Evolutionary conservation across 2,329 filamentous ascomycete genomes (phyloP).

Genomic region (Gyromitra esculenta): DNA sequence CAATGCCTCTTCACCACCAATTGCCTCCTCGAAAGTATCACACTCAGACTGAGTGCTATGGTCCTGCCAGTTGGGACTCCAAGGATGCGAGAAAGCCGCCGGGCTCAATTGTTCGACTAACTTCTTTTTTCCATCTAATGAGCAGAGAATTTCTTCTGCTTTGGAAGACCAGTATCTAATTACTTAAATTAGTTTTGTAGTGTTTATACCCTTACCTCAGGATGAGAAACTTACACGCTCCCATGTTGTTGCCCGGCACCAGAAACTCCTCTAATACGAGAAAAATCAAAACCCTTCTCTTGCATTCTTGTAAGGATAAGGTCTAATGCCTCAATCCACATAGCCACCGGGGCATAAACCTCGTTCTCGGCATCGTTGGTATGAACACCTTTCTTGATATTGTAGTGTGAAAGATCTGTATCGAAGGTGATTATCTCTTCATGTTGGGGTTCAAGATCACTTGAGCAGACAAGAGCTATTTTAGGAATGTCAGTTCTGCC

Average conservation of each 20-base stretch:
- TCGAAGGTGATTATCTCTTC: conserved; percentile 97
- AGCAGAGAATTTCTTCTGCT: conserved; percentile 72
- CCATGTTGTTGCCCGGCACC: conserved; percentile 97
- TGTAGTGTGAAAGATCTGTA: conserved; percentile 79
- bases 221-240: conserved; percentile 71
- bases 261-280: conserved; percentile 80
- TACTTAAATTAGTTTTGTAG: conserved; percentile 19
- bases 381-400: conserved; percentile 86
- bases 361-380: conserved; percentile 83
- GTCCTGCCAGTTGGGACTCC: conserved; percentile 97
- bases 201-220: conserved; percentile 5
- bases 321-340: conserved; percentile 95
- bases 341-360: conserved; percentile 88
- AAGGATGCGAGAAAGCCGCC: conserved; percentile 80
- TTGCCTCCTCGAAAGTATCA: conserved; percentile 79
- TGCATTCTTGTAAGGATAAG: conserved; percentile 79
- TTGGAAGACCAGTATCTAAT: conserved; percentile 73
- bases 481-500: conserved; percentile 28
- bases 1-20: conserved; percentile 74
- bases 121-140: conserved; percentile 69
- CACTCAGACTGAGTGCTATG: conserved; percentile 92
- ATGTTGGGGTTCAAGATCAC: conserved; percentile 79
- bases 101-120: conserved; percentile 76
- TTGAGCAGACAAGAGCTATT: conserved; percentile 81
- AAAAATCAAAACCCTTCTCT: conserved; percentile 75